Conservation (phyloP, 345 rosid genomes). For the Salix exigua region DNA sequence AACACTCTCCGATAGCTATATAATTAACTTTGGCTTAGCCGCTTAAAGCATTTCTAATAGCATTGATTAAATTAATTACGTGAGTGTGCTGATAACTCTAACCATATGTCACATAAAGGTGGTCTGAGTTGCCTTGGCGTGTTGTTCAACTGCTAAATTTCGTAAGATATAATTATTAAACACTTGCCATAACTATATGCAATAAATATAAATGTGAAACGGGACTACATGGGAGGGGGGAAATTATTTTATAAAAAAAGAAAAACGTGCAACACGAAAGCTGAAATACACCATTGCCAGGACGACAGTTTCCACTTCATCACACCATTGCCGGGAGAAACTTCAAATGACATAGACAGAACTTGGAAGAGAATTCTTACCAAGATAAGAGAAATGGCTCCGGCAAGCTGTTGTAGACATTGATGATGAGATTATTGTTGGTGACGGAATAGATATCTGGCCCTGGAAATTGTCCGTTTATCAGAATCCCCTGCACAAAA, state of each 20-base stretch:
- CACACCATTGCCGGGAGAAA: background rate
- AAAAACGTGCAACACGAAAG: too few relatives aligned
- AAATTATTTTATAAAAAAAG: too few relatives aligned
- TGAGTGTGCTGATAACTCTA: too few relatives aligned
- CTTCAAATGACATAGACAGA: background rate
- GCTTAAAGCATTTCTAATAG: too few relatives aligned
- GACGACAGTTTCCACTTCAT: background rate
- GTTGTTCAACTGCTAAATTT: background rate
- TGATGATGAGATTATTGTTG: slow-evolving; percentile 24
- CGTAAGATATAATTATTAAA: background rate
- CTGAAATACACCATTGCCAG: background rate
- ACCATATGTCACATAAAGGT: too few relatives aligned
- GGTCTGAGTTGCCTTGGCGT: background rate
- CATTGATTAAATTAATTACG: too few relatives aligned
- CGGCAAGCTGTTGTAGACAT: slow-evolving; percentile 22
- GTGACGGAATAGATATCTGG: slow-evolving; percentile 24
- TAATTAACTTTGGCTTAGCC: too few relatives aligned
- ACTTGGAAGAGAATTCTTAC: background rate
- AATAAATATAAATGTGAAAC: too few relatives aligned
- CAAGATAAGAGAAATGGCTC: slow-evolving; percentile 31
- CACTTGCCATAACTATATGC: too few relatives aligned
- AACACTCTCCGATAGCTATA: too few relatives aligned
- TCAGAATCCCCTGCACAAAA: slow-evolving; percentile 26
- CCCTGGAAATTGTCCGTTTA: slow-evolving; percentile 30
- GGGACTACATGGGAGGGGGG: too few relatives aligned